A percentile compares a stretch with the other conserved stretches of the same genome.
Evolutionary conservation across 768 basidiomycete genomes (phyloP).

Genomic region (Lyophyllum shimeji): DNA sequence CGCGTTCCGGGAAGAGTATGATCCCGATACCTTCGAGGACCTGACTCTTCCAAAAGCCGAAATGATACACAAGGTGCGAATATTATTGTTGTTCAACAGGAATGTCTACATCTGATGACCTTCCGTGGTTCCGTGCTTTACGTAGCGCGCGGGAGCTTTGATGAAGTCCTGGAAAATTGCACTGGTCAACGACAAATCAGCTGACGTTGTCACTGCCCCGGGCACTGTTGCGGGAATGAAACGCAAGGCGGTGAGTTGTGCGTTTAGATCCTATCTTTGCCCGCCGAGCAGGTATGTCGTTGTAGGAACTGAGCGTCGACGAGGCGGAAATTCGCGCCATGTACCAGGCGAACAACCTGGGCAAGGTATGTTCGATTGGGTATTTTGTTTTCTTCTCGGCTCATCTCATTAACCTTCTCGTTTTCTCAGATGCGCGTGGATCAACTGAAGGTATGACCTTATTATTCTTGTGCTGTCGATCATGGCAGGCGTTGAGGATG

Average conservation of each 20-base stretch:
- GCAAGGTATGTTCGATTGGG: constrained; percentile 52
- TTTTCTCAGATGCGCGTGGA: constrained; percentile 65
- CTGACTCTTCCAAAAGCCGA: constrained; percentile 75
- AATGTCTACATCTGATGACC: constrained; percentile 9
- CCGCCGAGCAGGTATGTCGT: not conserved
- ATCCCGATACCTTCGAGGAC: constrained; percentile 77
- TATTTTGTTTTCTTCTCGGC: not conserved
- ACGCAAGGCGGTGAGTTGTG: constrained; percentile 64
- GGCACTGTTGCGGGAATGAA: constrained; percentile 48
- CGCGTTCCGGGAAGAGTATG: constrained; percentile 90
- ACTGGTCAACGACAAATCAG: constrained; percentile 63
- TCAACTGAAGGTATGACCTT: constrained; percentile 64
- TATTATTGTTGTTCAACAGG: constrained; percentile 34
- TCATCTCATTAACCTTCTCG: constrained; percentile 12
- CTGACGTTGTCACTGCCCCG: constrained; percentile 45
- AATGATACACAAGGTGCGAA: constrained; percentile 72
- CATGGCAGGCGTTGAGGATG: constrained; percentile 1
- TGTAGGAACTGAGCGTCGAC: constrained; percentile 60
- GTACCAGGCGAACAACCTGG: constrained; percentile 56
- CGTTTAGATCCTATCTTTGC: constrained; percentile 6
- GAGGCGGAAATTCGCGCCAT: constrained; percentile 74
- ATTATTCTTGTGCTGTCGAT: not conserved
- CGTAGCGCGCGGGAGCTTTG: constrained; percentile 64
- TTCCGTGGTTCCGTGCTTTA: constrained; percentile 1
- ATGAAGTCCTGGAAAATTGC: constrained; percentile 72